phyloP scores from a whole-genome alignment of 2,329 filamentous ascomycete species.

The Xylariales sp. region DNA sequence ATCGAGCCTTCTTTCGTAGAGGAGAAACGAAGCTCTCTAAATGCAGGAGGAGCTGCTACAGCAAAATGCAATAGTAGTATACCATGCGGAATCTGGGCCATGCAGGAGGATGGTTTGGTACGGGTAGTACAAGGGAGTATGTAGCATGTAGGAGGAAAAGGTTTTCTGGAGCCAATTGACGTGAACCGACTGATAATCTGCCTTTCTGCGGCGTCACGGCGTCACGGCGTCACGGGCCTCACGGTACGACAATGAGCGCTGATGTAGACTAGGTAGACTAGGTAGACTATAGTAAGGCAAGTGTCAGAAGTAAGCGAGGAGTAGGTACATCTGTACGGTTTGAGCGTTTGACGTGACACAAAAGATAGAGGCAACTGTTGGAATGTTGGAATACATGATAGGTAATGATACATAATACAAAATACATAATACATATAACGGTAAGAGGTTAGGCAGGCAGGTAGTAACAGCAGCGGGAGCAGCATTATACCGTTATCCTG shows the following conservation, averaged over 20 bases:
- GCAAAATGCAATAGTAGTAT: slow-evolving; percentile 22
- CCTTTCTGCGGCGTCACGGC: slow-evolving; percentile 9
- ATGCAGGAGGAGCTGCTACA: slow-evolving; percentile 31
- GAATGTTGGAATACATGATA: neutral
- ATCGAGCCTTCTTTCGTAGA: neutral
- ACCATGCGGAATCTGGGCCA: slow-evolving; percentile 30
- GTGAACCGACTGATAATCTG: slow-evolving; percentile 11
- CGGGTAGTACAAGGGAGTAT: slow-evolving; percentile 1
- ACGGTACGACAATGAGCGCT: slow-evolving; percentile 8
- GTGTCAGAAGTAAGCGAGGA: slow-evolving; percentile 6
- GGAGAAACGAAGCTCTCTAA: slow-evolving; percentile 21
- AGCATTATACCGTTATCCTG: too few relatives aligned
- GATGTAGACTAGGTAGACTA: neutral
- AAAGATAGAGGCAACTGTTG: neutral
- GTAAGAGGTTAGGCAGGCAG: too few relatives aligned
- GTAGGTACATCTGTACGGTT: slow-evolving; percentile 11
- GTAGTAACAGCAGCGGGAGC: too few relatives aligned
- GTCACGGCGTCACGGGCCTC: neutral
- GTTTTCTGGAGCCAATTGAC: slow-evolving; percentile 33
- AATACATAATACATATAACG: too few relatives aligned
- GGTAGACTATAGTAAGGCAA: neutral
- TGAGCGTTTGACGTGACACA: neutral
- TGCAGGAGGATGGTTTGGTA: slow-evolving; percentile 29
- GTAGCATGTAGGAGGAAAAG: slow-evolving; percentile 1
- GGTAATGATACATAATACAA: too few relatives aligned